Evolutionary conservation across 179 eudicot species (phyloP).

Genomic region (Beta lomatogona): DNA sequence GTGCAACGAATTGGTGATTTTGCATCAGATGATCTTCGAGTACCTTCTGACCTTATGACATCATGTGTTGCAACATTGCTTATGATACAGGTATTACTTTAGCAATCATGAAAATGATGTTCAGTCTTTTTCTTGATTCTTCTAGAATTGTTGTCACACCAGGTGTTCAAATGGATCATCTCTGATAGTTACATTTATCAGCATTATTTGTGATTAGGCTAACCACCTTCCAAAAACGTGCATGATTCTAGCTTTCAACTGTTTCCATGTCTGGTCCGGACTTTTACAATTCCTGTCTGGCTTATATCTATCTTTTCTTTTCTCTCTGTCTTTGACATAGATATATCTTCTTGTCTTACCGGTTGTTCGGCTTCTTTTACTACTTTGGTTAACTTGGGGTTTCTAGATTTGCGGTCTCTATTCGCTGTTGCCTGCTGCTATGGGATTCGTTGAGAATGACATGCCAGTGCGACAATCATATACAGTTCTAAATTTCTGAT

Average conservation of each 20-base stretch:
- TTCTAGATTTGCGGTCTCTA: background rate
- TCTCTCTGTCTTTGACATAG: background rate
- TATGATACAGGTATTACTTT: slow-evolving; percentile 83
- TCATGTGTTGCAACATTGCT: slow-evolving; percentile 79
- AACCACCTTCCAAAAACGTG: background rate
- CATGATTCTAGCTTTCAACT: background rate
- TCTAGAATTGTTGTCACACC: background rate
- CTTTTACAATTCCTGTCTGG: background rate
- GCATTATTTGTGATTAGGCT: background rate
- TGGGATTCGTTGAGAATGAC: background rate
- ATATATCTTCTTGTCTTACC: background rate
- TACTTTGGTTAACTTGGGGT: background rate
- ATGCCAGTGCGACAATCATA: background rate
- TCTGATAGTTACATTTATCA: background rate
- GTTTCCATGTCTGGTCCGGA: background rate
- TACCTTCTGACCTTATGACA: slow-evolving; percentile 78
- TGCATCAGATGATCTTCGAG: slow-evolving; percentile 41
- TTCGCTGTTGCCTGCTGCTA: background rate
- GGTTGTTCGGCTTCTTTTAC: background rate
- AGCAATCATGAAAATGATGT: background rate
- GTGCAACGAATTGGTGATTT: slow-evolving; percentile 27
- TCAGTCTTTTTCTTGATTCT: background rate
- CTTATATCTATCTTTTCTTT: background rate
- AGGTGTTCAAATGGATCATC: background rate
- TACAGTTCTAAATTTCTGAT: background rate